Base-by-base conservation (phyloP, 441 rosid genomes). In the Raphanus hybrid region DNA sequence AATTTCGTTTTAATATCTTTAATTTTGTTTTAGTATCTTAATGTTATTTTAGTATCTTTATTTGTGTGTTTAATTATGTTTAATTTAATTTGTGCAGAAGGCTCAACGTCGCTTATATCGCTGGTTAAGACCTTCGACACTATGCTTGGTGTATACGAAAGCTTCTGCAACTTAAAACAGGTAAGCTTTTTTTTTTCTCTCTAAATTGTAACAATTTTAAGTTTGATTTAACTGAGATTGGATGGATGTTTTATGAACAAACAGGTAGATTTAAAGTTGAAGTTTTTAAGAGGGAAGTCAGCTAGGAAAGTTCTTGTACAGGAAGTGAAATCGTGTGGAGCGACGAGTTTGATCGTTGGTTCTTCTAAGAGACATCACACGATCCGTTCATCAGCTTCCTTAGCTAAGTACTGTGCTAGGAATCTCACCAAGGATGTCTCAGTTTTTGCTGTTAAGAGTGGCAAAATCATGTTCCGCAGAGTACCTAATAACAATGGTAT, bases 121-220 rank as follows among this genome's bases (percentile, higher is more conserved):
- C 85, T 90, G 6, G 92, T 95, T 54, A 86, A 83, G 80, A 85
- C 85, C 14, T 91, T 95, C 63, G 99, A 95, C 77, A 88, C 89
- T 32, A 80, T 89, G 80, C 86, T 95, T 59, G 85, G 90, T 9
- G 98, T 88, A 2, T 91, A 89, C 67, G 97, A 95, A 85, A 97
- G 99, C 69, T 93, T 95, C 92, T 95, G 98, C 90, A 89, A 91
- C 82, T 82, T 95, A 81, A 95, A 95, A 68, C 98, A 89, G 97
- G 99, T 82, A 67, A 39, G 10, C 15, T 58, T 54, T 6, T 52
- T 45, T 48, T 43, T 11, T 58, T 54, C 2, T 45, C 5, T 12
- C 10, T 11, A 15, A 15, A 14, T n/a, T 48, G 16, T 48, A 12
- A 48, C 54, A 52, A 52, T 45, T 27, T 3, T 26, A 27, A 23